Evolutionary conservation across 164 flowering plant genomes (phyloP).

Genomic region (Dillenia suffruticosa): DNA sequence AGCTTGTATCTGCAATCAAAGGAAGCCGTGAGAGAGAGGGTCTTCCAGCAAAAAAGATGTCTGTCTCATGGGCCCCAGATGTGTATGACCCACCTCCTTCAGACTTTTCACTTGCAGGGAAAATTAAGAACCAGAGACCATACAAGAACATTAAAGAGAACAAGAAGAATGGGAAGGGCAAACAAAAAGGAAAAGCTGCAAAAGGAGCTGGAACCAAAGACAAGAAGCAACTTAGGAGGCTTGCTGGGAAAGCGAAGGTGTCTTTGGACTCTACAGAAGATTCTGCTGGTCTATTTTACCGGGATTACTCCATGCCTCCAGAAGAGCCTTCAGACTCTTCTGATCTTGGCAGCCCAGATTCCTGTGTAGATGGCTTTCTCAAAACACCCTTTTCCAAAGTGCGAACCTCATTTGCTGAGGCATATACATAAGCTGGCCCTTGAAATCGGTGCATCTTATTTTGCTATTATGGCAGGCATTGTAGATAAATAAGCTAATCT

Average conservation of each 20-base stretch:
- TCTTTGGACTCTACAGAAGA: slow-evolving; percentile 12
- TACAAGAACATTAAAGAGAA: slow-evolving; percentile 13
- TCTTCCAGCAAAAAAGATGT: slow-evolving; percentile 27
- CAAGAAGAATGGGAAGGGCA: slow-evolving; percentile 59
- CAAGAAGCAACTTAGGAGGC: slow-evolving; percentile 41
- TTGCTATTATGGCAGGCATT: slow-evolving; percentile 17
- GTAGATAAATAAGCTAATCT: slow-evolving; percentile 24
- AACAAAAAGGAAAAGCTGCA: slow-evolving; percentile 51
- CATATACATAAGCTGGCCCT: slow-evolving; percentile 16
- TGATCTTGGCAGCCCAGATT: slow-evolving; percentile 30
- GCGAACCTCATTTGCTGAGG: slow-evolving; percentile 53
- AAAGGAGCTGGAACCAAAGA: slow-evolving; percentile 36
- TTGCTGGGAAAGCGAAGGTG: slow-evolving; percentile 16
- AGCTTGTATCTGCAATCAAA: slow-evolving; percentile 73
- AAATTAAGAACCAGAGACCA: slow-evolving; percentile 29
- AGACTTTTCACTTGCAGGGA: slow-evolving; percentile 43
- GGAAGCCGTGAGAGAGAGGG: slow-evolving; percentile 71
- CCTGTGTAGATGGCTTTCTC: slow-evolving; percentile 53
- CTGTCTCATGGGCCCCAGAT: slow-evolving; percentile 80
- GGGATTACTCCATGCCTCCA: slow-evolving; percentile 7
- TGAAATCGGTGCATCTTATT: slow-evolving; percentile 9
- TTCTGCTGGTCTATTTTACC: slow-evolving; percentile 3
- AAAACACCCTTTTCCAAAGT: slow-evolving; percentile 29
- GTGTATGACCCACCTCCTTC: slow-evolving; percentile 79
- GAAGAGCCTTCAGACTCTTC: slow-evolving; percentile 20